These are phyloP conservation scores for Cyathus striatus DNA, from an alignment of 768 basidiomycete species.

Conservation along the genomic window DNA sequence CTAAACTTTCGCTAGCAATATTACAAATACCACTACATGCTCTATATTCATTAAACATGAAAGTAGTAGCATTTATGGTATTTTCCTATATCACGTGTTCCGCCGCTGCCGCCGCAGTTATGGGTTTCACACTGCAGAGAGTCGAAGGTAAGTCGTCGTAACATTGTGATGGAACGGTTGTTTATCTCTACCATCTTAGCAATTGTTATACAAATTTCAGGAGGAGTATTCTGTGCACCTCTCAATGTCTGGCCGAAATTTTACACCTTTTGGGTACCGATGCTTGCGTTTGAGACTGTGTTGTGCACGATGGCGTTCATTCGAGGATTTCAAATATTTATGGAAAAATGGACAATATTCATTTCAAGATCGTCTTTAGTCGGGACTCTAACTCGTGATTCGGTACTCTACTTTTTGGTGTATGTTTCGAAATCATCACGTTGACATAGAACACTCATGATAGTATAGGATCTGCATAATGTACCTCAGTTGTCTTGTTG, in stretches of 20 bases:
- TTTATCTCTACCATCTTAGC: too few species aligned
- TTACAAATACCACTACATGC: conserved; percentile 61
- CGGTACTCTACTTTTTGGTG: conserved; percentile 53
- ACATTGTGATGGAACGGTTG: too few species aligned
- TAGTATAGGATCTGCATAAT: conserved; percentile 52
- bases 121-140: conserved; percentile 44
- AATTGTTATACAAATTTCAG: conserved; percentile 1
- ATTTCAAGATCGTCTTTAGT: conserved; percentile 40
- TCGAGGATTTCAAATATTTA: conserved; percentile 42
- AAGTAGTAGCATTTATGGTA: conserved; percentile 41
- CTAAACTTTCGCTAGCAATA: neutral
- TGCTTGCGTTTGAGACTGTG: conserved; percentile 47
- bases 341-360: conserved; percentile 26
- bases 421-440: conserved; percentile 15
- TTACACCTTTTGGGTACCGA: conserved; percentile 60
- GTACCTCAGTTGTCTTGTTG: conserved; percentile 44
- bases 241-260: conserved; percentile 32
- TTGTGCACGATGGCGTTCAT: conserved; percentile 47
- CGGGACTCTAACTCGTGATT: conserved; percentile 49
- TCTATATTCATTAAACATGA: conserved; percentile 49
- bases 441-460: too few species aligned
- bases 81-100: conserved; percentile 32
- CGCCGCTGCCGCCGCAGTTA: conserved; percentile 37
- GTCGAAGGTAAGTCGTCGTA: too few species aligned
- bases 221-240: conserved; percentile 38